phyloP scores from a whole-genome alignment of 495 filamentous ascomycete species.

The Rostrohypoxylon terebratum region DNA sequence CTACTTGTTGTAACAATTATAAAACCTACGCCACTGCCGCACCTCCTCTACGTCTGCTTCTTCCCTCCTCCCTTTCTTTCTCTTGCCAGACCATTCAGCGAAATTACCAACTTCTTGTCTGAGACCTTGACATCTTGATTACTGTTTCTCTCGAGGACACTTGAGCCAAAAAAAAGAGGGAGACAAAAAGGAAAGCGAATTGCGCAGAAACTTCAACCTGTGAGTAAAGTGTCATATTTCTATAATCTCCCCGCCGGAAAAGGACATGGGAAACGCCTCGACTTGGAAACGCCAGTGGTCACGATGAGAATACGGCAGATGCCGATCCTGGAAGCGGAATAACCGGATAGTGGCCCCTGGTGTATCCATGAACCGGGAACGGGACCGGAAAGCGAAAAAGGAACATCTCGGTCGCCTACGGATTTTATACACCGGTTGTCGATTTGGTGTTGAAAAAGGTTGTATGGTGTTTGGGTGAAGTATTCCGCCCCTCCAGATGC shows the following conservation, averaged over 20 bases:
- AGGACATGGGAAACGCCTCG: slow-evolving; percentile 10
- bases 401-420: slow-evolving; percentile 24
- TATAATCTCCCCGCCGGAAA: slow-evolving; percentile 14
- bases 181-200: slow-evolving; percentile 11
- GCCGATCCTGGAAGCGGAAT: slow-evolving; percentile 30
- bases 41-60: slow-evolving; percentile 39
- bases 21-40: slow-evolving; percentile 48
- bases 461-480: slow-evolving; percentile 14
- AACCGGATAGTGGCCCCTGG: slow-evolving; percentile 18
- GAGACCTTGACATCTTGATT: slow-evolving; percentile 31
- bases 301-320: slow-evolving; percentile 22
- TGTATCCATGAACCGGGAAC: slow-evolving; percentile 33
- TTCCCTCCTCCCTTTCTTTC: slow-evolving; percentile 43
- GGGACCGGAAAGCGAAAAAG: slow-evolving; percentile 25
- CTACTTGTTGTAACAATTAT: slow-evolving; percentile 41
- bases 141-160: slow-evolving; percentile 35
- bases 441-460: slow-evolving; percentile 15
- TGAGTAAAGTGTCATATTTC: slow-evolving; percentile 35
- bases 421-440: slow-evolving; percentile 19
- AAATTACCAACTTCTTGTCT: slow-evolving; percentile 47
- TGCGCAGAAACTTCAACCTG: slow-evolving; percentile 24
- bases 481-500: slow-evolving; percentile 22
- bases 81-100: slow-evolving; percentile 47
- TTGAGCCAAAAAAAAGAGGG: slow-evolving; percentile 2
- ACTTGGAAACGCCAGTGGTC: slow-evolving; percentile 2